These are phyloP conservation scores for Deinandra increscens DNA, from an alignment of 129 eudicot genomes.

Conservation along the genomic window DNA sequence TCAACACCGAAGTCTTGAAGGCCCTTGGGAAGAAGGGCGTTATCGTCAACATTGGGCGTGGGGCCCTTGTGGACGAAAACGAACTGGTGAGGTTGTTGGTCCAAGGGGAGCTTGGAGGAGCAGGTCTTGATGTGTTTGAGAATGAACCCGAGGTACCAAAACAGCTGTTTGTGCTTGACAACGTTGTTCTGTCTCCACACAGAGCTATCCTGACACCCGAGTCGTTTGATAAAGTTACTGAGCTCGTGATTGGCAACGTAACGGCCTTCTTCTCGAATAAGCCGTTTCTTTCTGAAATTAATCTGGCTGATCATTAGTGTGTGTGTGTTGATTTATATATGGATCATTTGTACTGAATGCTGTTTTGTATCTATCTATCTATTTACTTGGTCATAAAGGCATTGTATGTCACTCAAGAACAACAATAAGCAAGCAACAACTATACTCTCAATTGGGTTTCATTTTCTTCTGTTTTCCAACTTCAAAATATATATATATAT, in stretches of 20 bases:
- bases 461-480: too few relatives aligned
- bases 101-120: constrained; percentile 64
- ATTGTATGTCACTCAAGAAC: too few relatives aligned
- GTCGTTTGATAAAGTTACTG: constrained; percentile 38
- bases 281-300: constrained; percentile 52
- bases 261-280: constrained; percentile 58
- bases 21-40: constrained; percentile 61
- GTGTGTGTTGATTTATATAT: too few relatives aligned
- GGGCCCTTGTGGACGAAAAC: constrained; percentile 66
- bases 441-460: too few relatives aligned
- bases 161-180: constrained; percentile 57
- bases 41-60: constrained; percentile 76
- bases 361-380: too few relatives aligned
- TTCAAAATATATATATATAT: too few relatives aligned
- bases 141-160: constrained; percentile 67
- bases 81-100: constrained; percentile 56
- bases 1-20: constrained; percentile 52
- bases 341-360: not conserved
- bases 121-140: constrained; percentile 82
- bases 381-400: not conserved
- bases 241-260: constrained; percentile 36
- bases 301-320: constrained; percentile 25
- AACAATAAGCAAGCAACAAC: too few relatives aligned
- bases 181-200: constrained; percentile 78
- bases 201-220: constrained; percentile 59